Conservation (phyloP, 495 filamentous ascomycete genomes). For the Viridothelium virens region DNA sequence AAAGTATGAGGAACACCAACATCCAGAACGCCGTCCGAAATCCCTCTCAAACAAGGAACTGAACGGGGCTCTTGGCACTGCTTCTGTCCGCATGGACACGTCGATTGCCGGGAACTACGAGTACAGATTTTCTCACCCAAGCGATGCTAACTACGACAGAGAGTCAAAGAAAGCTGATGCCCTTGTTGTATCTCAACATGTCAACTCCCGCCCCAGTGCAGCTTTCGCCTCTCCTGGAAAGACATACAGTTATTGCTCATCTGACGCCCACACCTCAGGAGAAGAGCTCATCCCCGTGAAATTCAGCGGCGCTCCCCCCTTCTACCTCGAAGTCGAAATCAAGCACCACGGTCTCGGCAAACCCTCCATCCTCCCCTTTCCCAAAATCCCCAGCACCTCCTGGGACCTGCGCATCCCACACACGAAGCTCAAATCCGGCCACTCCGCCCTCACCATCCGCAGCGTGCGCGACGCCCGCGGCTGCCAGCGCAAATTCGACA, state of each 20-base stretch:
- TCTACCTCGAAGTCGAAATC: constrained; percentile 81
- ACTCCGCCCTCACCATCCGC: constrained; percentile 77
- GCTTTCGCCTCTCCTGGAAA: constrained; percentile 80
- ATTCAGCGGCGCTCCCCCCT: constrained; percentile 76
- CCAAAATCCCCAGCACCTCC: constrained; percentile 61
- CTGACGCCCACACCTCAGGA: constrained; percentile 66
- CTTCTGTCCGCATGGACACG: constrained; percentile 77
- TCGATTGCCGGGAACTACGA: constrained; percentile 69
- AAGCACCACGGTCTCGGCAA: constrained; percentile 76
- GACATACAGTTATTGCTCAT: constrained; percentile 88
- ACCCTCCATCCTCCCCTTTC: constrained; percentile 69
- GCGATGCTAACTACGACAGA: constrained; percentile 76
- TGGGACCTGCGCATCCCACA: constrained; percentile 79
- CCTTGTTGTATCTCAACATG: constrained; percentile 68
- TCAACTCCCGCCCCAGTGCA: constrained; percentile 72
- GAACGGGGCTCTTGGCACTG: constrained; percentile 60
- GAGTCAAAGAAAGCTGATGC: constrained; percentile 52
- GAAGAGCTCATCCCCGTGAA: constrained; percentile 81
- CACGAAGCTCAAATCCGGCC: constrained; percentile 69
- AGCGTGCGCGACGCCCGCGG: constrained; percentile 79
- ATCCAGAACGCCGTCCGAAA: constrained; percentile 47
- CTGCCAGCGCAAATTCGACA: constrained; percentile 65
- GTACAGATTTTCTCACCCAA: constrained; percentile 74
- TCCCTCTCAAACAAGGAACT: constrained; percentile 57
- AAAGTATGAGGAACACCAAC: constrained; percentile 69